Evolutionary conservation across 2,329 filamentous ascomycete species (phyloP), one percentile per base, ranked within the genome.

Genomic region (Thelonectria rubi): DNA sequence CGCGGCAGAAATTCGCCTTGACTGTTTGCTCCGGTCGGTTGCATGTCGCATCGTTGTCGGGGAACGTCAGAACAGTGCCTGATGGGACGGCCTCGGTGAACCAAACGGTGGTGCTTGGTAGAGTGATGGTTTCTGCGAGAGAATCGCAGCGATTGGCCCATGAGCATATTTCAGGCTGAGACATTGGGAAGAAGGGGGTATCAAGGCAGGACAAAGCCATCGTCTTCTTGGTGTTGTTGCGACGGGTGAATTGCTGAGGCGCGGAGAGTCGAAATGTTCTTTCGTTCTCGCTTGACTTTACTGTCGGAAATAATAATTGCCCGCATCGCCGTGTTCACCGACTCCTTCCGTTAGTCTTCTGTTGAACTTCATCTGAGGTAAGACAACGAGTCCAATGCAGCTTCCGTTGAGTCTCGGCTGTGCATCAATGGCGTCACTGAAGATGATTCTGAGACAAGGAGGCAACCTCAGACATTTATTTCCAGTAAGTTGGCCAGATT

Each of bases 1-100:
- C 45, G n/a, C 54, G 54, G 34, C 54, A 56, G 17, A 56, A 7
- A 14, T 49, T 45, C 4, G 26, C n/a, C 3, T 24, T 30, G 34
- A 56, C 21, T 2, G 7, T n/a, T 34, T 56, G 54, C 2, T 12
- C 18, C 17, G 45, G 9, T 3, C n/a, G 34, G 5, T 17, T 11
- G 24, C 54, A 56, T 17, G 45, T 37, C 32, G 54, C 21, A 18
- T 56, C 15, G 45, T 39, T 30, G 18, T 56, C 37, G 11, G 54
- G 54, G 9, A 56, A 42, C 5, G n/a, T 32, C n/a, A 56, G 20
- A 5, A 18, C 32, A 14, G 54, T 56, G 45, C 45, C 45, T 18
- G 54, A 45, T 10, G 17, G 9, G 34, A 56, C 9, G 8, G 20
- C n/a, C 24, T 47, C 14, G 20, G 45, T 12, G 14, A 32, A 47